Evolutionary conservation across 2,329 filamentous ascomycete species (phyloP).

Genomic region (Lachnellula arida): DNA sequence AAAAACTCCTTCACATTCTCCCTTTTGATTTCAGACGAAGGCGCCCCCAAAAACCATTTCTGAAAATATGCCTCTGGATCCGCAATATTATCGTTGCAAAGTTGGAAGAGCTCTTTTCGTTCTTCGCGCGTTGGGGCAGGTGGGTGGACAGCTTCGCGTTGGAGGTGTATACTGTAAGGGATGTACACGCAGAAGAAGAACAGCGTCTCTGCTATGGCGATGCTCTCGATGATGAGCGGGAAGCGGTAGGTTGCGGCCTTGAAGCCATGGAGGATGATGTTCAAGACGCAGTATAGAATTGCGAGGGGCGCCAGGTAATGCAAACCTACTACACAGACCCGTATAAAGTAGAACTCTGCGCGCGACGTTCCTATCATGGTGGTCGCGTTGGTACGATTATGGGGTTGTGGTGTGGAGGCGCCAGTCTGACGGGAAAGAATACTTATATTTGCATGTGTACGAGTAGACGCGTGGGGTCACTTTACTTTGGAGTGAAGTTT

Average conservation of each 20-base stretch:
- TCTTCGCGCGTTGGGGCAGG: conserved; percentile 39
- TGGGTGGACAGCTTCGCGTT: conserved; percentile 48
- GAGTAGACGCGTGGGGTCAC: background rate
- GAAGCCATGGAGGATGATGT: conserved; percentile 29
- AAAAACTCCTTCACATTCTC: conserved; percentile 59
- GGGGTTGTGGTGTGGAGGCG: background rate
- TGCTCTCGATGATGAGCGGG: conserved; percentile 34
- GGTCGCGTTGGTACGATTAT: conserved; percentile 1
- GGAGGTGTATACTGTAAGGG: conserved; percentile 46
- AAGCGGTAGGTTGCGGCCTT: conserved; percentile 28
- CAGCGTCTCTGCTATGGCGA: conserved; percentile 45
- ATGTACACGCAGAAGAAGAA: conserved; percentile 53
- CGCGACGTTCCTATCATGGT: conserved; percentile 33
- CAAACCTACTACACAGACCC: conserved; percentile 42
- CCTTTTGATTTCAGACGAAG: conserved; percentile 46
- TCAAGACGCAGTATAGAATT: conserved; percentile 40
- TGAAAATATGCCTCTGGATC: conserved; percentile 48
- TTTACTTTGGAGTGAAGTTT: background rate
- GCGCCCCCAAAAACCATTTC: conserved; percentile 55
- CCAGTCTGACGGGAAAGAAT: conserved; percentile 2
- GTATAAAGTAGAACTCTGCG: conserved; percentile 38
- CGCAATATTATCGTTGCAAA: conserved; percentile 47
- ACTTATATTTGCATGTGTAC: background rate
- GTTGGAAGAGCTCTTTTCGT: conserved; percentile 45
- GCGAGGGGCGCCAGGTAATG: conserved; percentile 46